These are phyloP conservation scores for Aureobasidium subglaciale DNA, from an alignment of 2,329 filamentous ascomycete species.

Conservation along the genomic window DNA sequence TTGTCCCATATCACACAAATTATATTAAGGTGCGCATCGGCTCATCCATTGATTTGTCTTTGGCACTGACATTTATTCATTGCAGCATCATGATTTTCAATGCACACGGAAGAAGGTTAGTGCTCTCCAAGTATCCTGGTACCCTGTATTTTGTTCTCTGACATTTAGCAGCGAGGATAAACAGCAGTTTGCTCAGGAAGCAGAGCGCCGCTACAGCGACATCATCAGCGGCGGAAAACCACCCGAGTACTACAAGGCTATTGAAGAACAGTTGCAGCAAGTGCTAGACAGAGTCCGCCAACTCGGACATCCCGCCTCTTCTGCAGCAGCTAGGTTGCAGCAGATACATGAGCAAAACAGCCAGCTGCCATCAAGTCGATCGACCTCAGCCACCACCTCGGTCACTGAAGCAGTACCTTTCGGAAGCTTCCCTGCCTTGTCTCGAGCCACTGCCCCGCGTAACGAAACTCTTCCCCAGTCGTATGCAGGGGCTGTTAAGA, in stretches of 20 bases:
- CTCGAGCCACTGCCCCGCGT: neutral
- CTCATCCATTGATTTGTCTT: too few species aligned
- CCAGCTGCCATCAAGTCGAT: neutral
- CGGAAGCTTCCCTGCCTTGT: neutral
- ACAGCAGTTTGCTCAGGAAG: neutral
- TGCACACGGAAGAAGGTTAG: neutral
- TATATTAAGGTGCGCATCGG: neutral
- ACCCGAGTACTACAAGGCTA: neutral
- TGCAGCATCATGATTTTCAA: neutral
- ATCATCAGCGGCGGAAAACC: neutral
- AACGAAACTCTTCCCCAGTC: neutral
- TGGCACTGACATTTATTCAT: neutral
- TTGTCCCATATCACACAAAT: neutral
- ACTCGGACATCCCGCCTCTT: neutral
- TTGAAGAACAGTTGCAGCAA: neutral
- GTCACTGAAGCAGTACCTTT: neutral
- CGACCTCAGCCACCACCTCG: neutral
- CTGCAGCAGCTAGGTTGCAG: conserved; percentile 18
- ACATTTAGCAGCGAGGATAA: neutral
- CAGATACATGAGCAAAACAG: conserved; percentile 16
- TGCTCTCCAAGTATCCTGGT: neutral
- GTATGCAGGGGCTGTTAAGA: neutral
- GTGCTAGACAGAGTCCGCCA: conserved; percentile 1
- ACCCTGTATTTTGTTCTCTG: neutral
- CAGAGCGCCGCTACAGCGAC: neutral